phyloP scores from a whole-genome alignment of 805 yeast genomes.

The Yarrowia bubula region DNA sequence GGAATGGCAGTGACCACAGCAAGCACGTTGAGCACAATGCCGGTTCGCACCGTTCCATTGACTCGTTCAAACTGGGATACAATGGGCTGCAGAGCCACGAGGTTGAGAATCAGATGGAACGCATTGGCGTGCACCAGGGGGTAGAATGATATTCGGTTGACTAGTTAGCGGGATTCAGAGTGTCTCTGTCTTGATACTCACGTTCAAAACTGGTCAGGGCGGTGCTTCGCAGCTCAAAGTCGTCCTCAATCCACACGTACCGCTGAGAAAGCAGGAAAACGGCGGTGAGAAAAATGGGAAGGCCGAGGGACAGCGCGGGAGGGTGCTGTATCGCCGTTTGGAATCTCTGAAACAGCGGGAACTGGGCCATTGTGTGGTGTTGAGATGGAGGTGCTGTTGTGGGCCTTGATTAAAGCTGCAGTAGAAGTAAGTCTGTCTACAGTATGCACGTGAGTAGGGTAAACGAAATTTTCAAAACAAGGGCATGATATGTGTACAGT shows the following conservation, averaged over 20 bases:
- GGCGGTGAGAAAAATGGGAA: constrained; percentile 31
- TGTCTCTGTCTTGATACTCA: constrained; percentile 32
- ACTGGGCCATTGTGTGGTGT: constrained; percentile 20
- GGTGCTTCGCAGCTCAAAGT: constrained; percentile 54
- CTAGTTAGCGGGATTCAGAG: constrained; percentile 23
- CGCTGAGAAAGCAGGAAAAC: constrained; percentile 27
- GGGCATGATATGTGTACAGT: neutral
- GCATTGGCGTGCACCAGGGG: constrained; percentile 65
- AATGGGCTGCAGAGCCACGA: constrained; percentile 56
- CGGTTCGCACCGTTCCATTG: constrained; percentile 85
- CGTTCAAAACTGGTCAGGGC: constrained; percentile 50
- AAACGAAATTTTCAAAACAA: neutral
- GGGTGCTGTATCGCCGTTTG: constrained; percentile 28
- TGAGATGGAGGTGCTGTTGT: neutral
- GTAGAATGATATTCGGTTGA: constrained; percentile 63
- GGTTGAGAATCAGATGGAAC: constrained; percentile 61
- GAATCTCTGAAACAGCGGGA: constrained; percentile 17
- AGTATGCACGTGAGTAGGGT: constrained; percentile 20
- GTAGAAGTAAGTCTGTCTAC: neutral
- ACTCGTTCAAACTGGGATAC: constrained; percentile 62
- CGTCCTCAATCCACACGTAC: constrained; percentile 36
- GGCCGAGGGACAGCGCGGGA: constrained; percentile 35
- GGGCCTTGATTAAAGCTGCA: neutral
- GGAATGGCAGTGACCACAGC: constrained; percentile 69
- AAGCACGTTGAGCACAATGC: constrained; percentile 68